Base-by-base conservation (phyloP, 2,329 filamentous ascomycete species). In the Ophiostoma himal-ulmi region DNA sequence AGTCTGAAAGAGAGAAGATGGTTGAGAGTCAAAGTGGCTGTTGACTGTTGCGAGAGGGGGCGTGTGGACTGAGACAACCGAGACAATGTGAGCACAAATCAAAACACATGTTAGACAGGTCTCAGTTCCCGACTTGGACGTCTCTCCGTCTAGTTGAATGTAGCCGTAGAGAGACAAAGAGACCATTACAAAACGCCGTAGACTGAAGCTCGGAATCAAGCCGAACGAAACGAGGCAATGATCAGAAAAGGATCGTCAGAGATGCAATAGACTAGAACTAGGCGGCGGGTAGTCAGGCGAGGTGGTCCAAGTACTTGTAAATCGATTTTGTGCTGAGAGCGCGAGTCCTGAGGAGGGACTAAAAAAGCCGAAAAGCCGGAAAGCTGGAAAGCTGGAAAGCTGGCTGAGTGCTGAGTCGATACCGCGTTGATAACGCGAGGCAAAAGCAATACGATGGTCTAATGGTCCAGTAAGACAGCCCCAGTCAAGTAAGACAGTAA, bases 31-130 rank as follows among this genome's bases (percentile, higher is more conserved):
- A 30, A 30, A 30, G 30, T 30, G 30, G 13, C 41, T 44, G n/a
- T 60, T 30, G 54, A n/a, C 22, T 30, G 54, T 26, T 60, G 54
- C 8, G n/a, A 14, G 57, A 34, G n/a, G n/a, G 26, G 26, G 30
- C 17, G 60, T 30, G 30, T 36, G 60, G 60, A 36, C 57, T 62
- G 57, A 62, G 57, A 62, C 57, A 62, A 8, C 57, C 22, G 13
- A 60, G n/a, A 30, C 30, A 62, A 64, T 13, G 60, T 64, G 60
- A 64, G 14, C 60, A 64, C 60, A 64, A 37, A 37, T 37, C 60
- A 36, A 64, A 64, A 64, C 60, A 37, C 37, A 64, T n/a, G 30
- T 6, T 30, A 64, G 60, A 64, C 60, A 36, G 60, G 60, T 64
- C 60, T 64, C 30, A 37, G 30, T 14, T 22, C 60, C 20, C 30